Evolutionary conservation across 2,329 filamentous ascomycete genomes (phyloP).

Genomic region (Paraconiothyrium sp.): DNA sequence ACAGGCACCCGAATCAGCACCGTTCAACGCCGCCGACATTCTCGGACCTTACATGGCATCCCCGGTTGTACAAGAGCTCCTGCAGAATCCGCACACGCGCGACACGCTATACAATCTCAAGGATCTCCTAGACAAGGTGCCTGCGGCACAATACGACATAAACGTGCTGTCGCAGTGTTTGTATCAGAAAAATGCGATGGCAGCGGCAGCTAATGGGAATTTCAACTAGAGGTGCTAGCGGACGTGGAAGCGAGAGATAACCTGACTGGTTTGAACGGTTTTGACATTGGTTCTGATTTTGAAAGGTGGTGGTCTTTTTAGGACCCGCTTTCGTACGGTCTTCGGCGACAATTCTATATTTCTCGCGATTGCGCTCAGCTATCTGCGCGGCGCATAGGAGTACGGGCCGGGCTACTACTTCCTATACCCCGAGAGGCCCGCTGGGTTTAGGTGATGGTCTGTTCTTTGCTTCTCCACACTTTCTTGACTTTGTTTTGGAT

Average conservation of each 20-base stretch:
- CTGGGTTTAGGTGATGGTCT: not conserved
- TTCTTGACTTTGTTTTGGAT: not conserved
- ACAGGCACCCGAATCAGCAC: not conserved
- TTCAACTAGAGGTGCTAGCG: too few relatives aligned
- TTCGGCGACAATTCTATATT: not conserved
- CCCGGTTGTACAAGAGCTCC: slow-evolving; percentile 53
- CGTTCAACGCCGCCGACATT: slow-evolving; percentile 41
- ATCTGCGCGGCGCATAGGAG: slow-evolving; percentile 10
- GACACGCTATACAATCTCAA: slow-evolving; percentile 78
- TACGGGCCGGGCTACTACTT: slow-evolving; percentile 7
- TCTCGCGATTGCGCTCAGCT: not conserved
- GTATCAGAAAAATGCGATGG: slow-evolving; percentile 14
- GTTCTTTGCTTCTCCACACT: not conserved
- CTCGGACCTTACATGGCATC: slow-evolving; percentile 55
- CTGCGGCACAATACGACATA: slow-evolving; percentile 69
- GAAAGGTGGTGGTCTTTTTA: too few relatives aligned
- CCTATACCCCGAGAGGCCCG: slow-evolving; percentile 12
- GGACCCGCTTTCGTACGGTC: not conserved
- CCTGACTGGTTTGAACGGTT: too few relatives aligned
- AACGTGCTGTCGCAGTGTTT: slow-evolving; percentile 36
- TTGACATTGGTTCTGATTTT: too few relatives aligned
- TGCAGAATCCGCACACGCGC: slow-evolving; percentile 45
- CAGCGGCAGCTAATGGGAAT: not conserved
- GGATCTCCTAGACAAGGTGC: slow-evolving; percentile 72
- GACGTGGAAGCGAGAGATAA: too few relatives aligned